Conservation (phyloP, 768 basidiomycete genomes). For the Mycena crocata region DNA sequence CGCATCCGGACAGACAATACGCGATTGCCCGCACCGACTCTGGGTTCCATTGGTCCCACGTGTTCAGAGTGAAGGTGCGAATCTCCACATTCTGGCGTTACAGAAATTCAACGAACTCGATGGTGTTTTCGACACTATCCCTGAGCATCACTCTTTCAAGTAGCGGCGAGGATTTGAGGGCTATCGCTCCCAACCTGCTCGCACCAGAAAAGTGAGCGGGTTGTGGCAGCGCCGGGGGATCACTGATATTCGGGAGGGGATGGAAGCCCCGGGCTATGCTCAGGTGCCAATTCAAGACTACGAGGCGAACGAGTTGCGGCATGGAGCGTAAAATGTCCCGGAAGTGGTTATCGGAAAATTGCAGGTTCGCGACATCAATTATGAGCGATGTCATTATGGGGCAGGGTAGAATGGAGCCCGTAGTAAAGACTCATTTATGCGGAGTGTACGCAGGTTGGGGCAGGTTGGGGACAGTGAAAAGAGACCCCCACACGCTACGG, state of each 20-base stretch:
- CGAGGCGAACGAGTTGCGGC: background rate
- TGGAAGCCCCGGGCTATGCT: background rate
- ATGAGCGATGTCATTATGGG: background rate
- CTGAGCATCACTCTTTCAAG: background rate
- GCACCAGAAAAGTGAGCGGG: background rate
- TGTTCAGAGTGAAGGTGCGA: background rate
- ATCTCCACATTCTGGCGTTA: background rate
- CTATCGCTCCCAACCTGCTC: background rate
- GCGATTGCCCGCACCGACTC: background rate
- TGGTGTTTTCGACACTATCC: background rate
- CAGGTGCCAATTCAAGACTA: too few relatives aligned
- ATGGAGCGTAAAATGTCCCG: background rate
- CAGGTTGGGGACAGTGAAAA: background rate
- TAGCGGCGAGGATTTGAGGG: background rate
- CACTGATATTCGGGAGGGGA: background rate
- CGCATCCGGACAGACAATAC: background rate
- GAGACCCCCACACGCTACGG: background rate
- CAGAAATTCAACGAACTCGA: background rate
- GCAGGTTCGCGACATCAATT: background rate
- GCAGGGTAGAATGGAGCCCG: background rate
- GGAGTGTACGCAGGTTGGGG: background rate
- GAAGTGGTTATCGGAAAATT: background rate
- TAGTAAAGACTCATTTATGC: background rate
- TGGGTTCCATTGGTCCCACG: background rate
- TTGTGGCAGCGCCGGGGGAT: background rate